A percentile compares a stretch with the other conserved stretches of the same genome.
These are phyloP conservation scores for Candida sonorensis DNA, from an alignment of 805 yeast genomes.

Conservation along the genomic window DNA sequence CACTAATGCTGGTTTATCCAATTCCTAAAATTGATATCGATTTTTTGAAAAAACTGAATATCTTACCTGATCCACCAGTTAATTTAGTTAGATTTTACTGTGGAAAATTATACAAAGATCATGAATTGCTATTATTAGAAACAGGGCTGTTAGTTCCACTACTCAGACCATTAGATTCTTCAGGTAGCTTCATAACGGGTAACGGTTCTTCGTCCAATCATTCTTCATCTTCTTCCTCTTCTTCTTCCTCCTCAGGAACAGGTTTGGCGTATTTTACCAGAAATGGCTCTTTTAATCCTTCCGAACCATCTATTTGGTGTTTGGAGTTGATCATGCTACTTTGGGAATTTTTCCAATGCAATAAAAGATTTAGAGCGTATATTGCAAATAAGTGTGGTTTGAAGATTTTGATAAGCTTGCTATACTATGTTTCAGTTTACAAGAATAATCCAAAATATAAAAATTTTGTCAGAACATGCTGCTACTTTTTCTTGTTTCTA, in stretches of 20 bases:
- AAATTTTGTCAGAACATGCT: conserved; percentile 41
- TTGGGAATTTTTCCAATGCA: conserved; percentile 77
- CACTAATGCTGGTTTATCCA: conserved; percentile 56
- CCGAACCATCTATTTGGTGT: conserved; percentile 36
- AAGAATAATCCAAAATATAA: conserved; percentile 31
- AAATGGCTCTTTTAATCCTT: conserved; percentile 10
- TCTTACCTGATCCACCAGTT: conserved; percentile 28
- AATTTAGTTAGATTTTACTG: conserved; percentile 46
- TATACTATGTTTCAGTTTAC: conserved; percentile 52
- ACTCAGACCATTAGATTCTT: conserved; percentile 33
- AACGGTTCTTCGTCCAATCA: background rate
- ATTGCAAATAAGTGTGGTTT: conserved; percentile 38
- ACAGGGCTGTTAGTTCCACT: conserved; percentile 42
- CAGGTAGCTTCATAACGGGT: background rate
- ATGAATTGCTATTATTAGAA: conserved; percentile 46
- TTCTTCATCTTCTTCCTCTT: too few relatives aligned
- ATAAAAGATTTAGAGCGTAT: conserved; percentile 43
- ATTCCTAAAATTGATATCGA: conserved; percentile 40
- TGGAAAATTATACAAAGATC: conserved; percentile 46
- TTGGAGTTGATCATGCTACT: conserved; percentile 54
- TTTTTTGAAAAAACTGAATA: conserved; percentile 30
- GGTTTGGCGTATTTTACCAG: conserved; percentile 23
- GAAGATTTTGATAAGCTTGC: conserved; percentile 46
- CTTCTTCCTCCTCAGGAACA: conserved; percentile 11
- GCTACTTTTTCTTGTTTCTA: conserved; percentile 46